phyloP scores from a whole-genome alignment of 345 rosid genomes.

The Raphanus sativus region DNA sequence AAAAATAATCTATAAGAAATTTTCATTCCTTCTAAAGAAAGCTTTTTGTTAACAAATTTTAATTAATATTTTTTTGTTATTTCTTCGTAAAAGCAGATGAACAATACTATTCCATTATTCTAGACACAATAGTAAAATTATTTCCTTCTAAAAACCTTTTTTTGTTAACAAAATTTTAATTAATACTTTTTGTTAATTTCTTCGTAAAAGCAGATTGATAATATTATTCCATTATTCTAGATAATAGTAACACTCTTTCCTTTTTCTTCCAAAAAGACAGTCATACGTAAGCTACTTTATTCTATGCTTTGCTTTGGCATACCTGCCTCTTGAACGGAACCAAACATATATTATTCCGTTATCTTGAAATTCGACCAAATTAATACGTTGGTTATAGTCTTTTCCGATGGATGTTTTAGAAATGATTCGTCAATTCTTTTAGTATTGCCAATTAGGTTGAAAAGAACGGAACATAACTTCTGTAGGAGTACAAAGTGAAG shows the following conservation, averaged over 20 bases:
- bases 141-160: too few species aligned
- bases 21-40: neutral
- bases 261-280: neutral
- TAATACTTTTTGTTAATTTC: too few species aligned
- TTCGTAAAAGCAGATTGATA: too few species aligned
- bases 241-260: neutral
- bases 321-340: neutral
- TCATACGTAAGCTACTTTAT: neutral
- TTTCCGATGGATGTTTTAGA: neutral
- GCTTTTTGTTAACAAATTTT: neutral
- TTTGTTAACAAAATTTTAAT: too few species aligned
- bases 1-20: neutral
- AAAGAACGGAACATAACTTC: conserved; percentile 8
- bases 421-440: neutral
- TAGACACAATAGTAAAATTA: too few species aligned
- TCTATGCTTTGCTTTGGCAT: neutral
- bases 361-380: neutral
- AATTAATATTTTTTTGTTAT: too few species aligned
- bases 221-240: neutral
- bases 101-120: too few species aligned
- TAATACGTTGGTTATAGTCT: neutral
- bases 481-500: neutral
- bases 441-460: neutral
- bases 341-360: neutral
- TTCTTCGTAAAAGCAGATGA: neutral